Base-by-base conservation (phyloP, 164 flowering plant genomes). In the Nymphaea thermarum region DNA sequence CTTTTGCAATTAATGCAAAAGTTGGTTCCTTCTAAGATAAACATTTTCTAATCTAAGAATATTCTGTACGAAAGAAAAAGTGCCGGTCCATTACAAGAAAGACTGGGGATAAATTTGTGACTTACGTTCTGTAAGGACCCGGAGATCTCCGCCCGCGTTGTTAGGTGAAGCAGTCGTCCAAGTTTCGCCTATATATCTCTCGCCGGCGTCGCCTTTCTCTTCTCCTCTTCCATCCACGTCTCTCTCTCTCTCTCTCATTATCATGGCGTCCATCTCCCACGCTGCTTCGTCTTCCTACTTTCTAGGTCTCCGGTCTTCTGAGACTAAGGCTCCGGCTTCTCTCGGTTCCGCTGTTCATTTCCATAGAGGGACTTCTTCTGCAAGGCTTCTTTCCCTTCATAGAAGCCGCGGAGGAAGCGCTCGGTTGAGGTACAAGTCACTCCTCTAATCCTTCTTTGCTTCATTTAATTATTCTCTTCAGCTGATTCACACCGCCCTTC, bases 191-290 rank as follows among this genome's bases (percentile, higher is more conserved):
- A 15, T 15, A 51, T 8, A 10, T 47, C 57, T 8, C 14, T 15
- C 55, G 55, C 3, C 55, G 36, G 36, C 36, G 7, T 12, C 12
- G 55, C 55, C 12, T 2, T 25, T 25, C 36, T 25, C 36, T 25
- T 25, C 36, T 25, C 36, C 36, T 25, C 65, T 74, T 84, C 75
- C 67, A 83, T 65, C 81, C 86, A 12, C 77, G 78, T 81, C 80
- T 84, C 65, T 67, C 84, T 45, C 53, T 45, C 53, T 45, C 53
- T 45, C 7, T 0, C 53, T 1, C 53, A 5, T 10, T 10, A 5
- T 45, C 53, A 45, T 51, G 57, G 57, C 57, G 57, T 51, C 57
- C 1, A 74, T 55, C 51, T 73, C 83, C 12, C 70, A 17, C 62
- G 60, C 65, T 41, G 43, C 71, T 68, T 61, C 71, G 15, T 70